These are phyloP conservation scores for Prasinococcaceae sp. DNA, from an alignment of 139 green algal species.

Conservation along the genomic window DNA sequence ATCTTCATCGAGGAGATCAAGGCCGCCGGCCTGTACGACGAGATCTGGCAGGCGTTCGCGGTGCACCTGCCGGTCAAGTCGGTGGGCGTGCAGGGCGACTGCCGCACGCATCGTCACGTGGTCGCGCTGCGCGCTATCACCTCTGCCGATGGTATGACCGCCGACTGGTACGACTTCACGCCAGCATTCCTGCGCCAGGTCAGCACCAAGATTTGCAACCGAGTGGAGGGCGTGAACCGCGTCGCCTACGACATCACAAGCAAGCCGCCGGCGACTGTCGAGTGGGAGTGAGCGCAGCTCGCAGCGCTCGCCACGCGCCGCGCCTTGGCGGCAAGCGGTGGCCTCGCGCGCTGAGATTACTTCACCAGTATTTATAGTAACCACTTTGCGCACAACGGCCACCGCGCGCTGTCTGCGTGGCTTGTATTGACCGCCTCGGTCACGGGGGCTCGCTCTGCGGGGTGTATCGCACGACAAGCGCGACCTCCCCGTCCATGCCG, in stretches of 20 bases:
- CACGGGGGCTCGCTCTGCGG: too few relatives aligned
- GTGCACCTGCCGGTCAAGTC: constrained; percentile 86
- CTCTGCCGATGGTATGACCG: constrained; percentile 91
- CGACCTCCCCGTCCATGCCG: too few relatives aligned
- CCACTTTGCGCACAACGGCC: too few relatives aligned
- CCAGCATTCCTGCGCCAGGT: constrained; percentile 74
- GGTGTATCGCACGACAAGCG: too few relatives aligned
- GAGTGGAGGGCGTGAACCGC: constrained; percentile 72
- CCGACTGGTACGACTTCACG: constrained; percentile 95
- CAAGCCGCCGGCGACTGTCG: constrained; percentile 95
- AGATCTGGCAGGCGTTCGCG: constrained; percentile 99
- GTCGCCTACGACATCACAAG: constrained; percentile 97
- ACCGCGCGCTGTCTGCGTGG: too few relatives aligned
- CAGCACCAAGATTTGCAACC: constrained; percentile 85
- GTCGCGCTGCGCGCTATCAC: constrained; percentile 58
- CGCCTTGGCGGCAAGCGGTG: too few relatives aligned
- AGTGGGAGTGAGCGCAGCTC: constrained; percentile 78
- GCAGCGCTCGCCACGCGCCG: too few relatives aligned
- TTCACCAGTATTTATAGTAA: too few relatives aligned
- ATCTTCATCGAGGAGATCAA: constrained; percentile 88
- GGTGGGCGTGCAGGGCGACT: constrained; percentile 68
- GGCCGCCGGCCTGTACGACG: constrained; percentile 89
- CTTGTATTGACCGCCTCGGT: too few relatives aligned
- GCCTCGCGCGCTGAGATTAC: too few relatives aligned
- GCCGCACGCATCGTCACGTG: constrained; percentile 85